Base-by-base conservation (phyloP, 768 basidiomycete genomes). In the Leccinum truebloodii region DNA sequence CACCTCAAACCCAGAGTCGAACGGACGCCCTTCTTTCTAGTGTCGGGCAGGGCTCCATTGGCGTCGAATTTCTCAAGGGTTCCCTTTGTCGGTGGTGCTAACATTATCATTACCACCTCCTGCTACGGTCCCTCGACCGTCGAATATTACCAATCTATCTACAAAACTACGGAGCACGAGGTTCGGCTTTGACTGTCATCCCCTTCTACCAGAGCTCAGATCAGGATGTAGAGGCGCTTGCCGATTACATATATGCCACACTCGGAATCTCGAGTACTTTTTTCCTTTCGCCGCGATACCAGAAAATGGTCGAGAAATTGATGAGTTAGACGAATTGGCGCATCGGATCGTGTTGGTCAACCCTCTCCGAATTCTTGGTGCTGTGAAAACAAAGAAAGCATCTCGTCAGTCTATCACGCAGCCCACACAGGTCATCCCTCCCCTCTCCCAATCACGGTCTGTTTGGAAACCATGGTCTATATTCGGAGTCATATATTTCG, bases 161-260 rank as follows among this genome's bases (percentile, higher is more conserved):
- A 90, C 86, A 98, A 75, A 88, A 89, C 61, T 89, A 88, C 69
- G 97, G 97, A n/a, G 94, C 93, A 67, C 89, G 93, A 64, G 96
- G 95, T 8, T 95, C 95, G n/a, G 91, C 94, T 22, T 83, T 98
- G 50, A 95, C 95, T 13, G 96, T 99, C 54, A 95, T 99, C 35
- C 97, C 97, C 12, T 99, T 98, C 86, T 98, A 99, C 71, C 96
- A 98, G 75, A 97, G 92, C 30, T 98, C 97, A 4, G 96, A 94
- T 77, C 97, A 98, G 70, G 94, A 24, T 24, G 24, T 24, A 24
- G 24, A 24, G 24, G 24, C 95, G 6, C 86, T 99, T 55, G 88
- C 98, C 67, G 96, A 98, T 77, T 99, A 98, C 74, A 96, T 99
- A 76, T 99, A 98, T 77, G 86, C 89, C 30, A 94, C 88, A 26